Evolutionary conservation across 129 eudicot genomes (phyloP), one percentile per base, ranked within the genome.

Genomic region (Flaveria linearis): DNA sequence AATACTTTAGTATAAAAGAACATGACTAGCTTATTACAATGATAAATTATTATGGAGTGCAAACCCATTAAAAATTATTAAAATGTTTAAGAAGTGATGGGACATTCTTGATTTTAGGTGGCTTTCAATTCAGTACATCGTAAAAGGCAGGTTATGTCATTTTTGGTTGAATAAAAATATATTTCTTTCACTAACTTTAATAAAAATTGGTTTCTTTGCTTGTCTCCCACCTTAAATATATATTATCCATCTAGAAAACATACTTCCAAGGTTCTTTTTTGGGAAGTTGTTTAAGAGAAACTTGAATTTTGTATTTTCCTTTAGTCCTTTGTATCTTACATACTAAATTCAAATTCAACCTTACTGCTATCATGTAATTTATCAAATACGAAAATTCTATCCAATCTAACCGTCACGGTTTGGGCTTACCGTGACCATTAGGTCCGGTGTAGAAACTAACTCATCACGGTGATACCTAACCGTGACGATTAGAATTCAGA

Each of bases 161-260:
- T 39, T 73, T 56, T 18, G 41, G 20, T 66, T 28, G 68, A 61
- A 61, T 25, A 39, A 42, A 77, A 67, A 66, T 49, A 64, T 33
- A 52, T 2, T 3, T 53, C 3, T 41, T 41, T 77, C 68, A 22
- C 80, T 51, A 76, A 60, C 65, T 49, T 71, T 33, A 15, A 49
- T 62, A 62, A 26, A 71, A 47, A 22, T 47, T 69, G 81, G 77
- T 71, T 79, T 53, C 33, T 78, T 46, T 71, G 71, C 76, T 18
- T 70, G 63, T 28, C 74, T 7, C 69, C 81, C 67, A 39, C n/a
- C 76, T 57, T 78, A 57, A 77, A 78, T 57, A 50, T 50, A 60
- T 71, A 77, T 22, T 74, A 26, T 26, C 67, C 41, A 60, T 22
- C 64, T 57, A 22, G 26, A 57, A 57, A 57, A 36, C 7, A 20